Evolutionary conservation across 768 basidiomycete genomes (phyloP), one percentile per base, ranked within the genome.

Genomic region (Flagelloscypha sp.): DNA sequence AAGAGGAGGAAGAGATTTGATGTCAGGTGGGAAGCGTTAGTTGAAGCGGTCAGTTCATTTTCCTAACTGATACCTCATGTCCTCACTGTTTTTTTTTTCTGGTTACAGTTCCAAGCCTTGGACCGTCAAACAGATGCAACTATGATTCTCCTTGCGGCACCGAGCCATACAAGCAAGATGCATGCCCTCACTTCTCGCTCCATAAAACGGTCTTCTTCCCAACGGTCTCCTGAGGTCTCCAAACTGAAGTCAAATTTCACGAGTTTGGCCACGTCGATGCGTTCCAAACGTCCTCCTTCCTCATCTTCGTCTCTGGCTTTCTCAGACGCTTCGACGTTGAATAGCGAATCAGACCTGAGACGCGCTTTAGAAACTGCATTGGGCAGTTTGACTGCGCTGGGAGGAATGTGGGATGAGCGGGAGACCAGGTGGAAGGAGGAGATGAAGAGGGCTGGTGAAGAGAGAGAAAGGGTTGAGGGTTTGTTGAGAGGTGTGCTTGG

Each of bases 71-170:
- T 32, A 32, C 29, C n/a, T 27, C 11, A 6, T 27, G 11, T 22
- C 17, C 18, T 22, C 9, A 11, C 13, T n/a, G n/a, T n/a, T n/a
- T n/a, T 37, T 58, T 27, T 15, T 30, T 11, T 43, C 37, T 27
- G 17, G 43, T 22, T 42, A 19, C 44, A 88, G 84, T 81, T 88
- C 66, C 79, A 84, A 59, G 68, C 68, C 21, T 58, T 88, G 20
- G 84, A 87, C 57, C 69, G 82, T 28, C 81, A 86, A 54, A 88
- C 85, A 3, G 85, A 87, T 45, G 68, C 84, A 7, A 86, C 82
- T 0, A 68, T 88, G 62, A 56, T 87, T 17, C 57, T 88, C 0
- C 59, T 88, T 17, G 84, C 84, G 4, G 71, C 84, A 0, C 85
- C 84, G 0, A 75, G 83, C 2, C 84, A 87, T 49, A 66, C 76